These are phyloP conservation scores for Penicillium sp. DNA, from an alignment of 2,329 filamentous ascomycete genomes.

Conservation along the genomic window DNA sequence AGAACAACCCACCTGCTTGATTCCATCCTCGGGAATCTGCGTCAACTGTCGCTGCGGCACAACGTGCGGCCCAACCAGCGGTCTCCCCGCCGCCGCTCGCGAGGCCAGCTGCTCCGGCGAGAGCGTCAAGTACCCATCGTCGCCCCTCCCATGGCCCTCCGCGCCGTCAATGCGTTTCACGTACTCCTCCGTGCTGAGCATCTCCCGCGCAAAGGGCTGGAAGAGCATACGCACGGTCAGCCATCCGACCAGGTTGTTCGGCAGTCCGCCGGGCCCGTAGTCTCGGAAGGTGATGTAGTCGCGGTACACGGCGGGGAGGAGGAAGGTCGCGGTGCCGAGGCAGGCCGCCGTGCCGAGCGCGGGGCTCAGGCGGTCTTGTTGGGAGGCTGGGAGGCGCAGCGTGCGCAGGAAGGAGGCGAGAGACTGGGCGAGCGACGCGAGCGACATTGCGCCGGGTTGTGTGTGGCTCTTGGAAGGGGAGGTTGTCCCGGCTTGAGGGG, in stretches of 20 bases:
- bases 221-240: constrained; percentile 25
- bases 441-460: too few species aligned
- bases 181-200: constrained; percentile 30
- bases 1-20: constrained; percentile 28
- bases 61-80: constrained; percentile 28
- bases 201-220: constrained; percentile 27
- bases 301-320: constrained; percentile 27
- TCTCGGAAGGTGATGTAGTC: constrained; percentile 38
- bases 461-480: too few species aligned
- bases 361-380: constrained; percentile 16
- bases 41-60: constrained; percentile 32
- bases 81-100: constrained; percentile 19
- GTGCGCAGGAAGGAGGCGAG: too few species aligned
- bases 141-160: constrained; percentile 22
- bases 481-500: too few species aligned
- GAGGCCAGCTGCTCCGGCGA: constrained; percentile 16
- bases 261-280: constrained; percentile 38
- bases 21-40: constrained; percentile 22
- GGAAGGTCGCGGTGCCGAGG: constrained; percentile 14
- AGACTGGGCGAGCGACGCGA: too few species aligned
- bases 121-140: constrained; percentile 21
- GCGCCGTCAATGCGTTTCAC: constrained; percentile 22
- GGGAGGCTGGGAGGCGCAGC: constrained; percentile 7
- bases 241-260: constrained; percentile 40
- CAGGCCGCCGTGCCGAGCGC: constrained; percentile 17